Evolutionary conservation across 805 yeast species (phyloP).

Genomic region (Candida dajiaensis): DNA sequence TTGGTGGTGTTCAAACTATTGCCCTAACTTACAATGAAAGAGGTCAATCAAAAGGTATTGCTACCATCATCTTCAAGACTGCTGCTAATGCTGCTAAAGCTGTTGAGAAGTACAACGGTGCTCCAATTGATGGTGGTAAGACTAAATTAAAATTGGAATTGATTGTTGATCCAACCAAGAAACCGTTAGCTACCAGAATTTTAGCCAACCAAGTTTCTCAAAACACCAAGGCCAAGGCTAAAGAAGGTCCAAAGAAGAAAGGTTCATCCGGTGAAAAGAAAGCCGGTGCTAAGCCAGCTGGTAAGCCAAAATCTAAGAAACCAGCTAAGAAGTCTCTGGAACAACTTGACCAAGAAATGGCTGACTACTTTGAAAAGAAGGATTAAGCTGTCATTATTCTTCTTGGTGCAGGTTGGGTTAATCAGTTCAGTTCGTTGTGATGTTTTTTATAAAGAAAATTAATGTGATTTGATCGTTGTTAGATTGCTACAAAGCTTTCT

Average conservation of each 20-base stretch:
- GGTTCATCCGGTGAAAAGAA: constrained; percentile 3
- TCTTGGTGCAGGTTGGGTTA: neutral
- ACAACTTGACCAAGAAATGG: constrained; percentile 97
- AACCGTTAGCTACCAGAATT: constrained; percentile 72
- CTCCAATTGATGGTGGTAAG: constrained; percentile 88
- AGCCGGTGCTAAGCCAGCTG: constrained; percentile 6
- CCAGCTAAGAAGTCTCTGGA: constrained; percentile 73
- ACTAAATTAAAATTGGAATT: constrained; percentile 72
- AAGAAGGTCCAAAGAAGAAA: constrained; percentile 19
- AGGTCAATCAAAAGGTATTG: constrained; percentile 90
- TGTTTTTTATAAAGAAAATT: neutral
- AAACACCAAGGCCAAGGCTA: constrained; percentile 1
- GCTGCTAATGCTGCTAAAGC: constrained; percentile 71
- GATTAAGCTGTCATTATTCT: constrained; percentile 17
- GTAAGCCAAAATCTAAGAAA: constrained; percentile 28
- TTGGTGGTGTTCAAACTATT: constrained; percentile 78
- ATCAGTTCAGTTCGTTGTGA: neutral
- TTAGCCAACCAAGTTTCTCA: constrained; percentile 35
- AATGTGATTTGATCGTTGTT: neutral
- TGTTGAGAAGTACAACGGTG: constrained; percentile 80
- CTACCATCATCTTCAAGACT: constrained; percentile 73
- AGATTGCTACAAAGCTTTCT: neutral
- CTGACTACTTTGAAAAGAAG: constrained; percentile 74
- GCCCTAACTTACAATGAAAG: constrained; percentile 74
- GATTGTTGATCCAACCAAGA: constrained; percentile 77